A percentile compares a stretch with the other conserved stretches of the same genome.
Conservation (phyloP, 257 asterid species). For the Prunella vulgaris region DNA sequence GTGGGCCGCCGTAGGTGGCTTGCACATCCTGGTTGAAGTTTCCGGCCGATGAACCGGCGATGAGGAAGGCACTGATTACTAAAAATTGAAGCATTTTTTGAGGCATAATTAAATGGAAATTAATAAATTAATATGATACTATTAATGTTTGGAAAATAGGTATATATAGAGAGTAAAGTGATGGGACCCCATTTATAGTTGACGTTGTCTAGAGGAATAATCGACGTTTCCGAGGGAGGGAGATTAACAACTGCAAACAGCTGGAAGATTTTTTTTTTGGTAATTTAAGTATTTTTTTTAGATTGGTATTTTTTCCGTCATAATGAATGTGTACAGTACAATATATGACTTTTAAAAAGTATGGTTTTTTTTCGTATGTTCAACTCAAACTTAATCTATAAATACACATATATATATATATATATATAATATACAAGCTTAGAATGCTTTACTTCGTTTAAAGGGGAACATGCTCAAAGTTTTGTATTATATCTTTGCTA, state of each 20-base stretch:
- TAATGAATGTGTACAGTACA: too few relatives aligned
- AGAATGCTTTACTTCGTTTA: too few relatives aligned
- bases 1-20: conserved; percentile 46
- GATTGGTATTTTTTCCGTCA: too few relatives aligned
- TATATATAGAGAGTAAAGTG: conserved; percentile 16
- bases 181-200: conserved; percentile 4
- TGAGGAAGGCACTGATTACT: conserved; percentile 25
- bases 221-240: neutral
- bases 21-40: conserved; percentile 43
- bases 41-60: conserved; percentile 41
- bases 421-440: too few relatives aligned
- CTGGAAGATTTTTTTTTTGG: neutral
- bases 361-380: too few relatives aligned
- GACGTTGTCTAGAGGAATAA: conserved; percentile 17
- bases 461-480: too few relatives aligned
- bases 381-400: too few relatives aligned
- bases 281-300: too few relatives aligned
- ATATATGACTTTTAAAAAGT: too few relatives aligned
- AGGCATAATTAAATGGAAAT: neutral
- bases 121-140: neutral
- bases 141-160: neutral
- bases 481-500: too few relatives aligned
- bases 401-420: too few relatives aligned
- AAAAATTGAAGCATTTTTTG: conserved; percentile 16
- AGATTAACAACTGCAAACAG: conserved; percentile 28